Percentiles rank a stretch among this genome's conserved stretches.
phyloP scores from a whole-genome alignment of 2,329 filamentous ascomycete species.

The Dichotomopilus funicola region DNA sequence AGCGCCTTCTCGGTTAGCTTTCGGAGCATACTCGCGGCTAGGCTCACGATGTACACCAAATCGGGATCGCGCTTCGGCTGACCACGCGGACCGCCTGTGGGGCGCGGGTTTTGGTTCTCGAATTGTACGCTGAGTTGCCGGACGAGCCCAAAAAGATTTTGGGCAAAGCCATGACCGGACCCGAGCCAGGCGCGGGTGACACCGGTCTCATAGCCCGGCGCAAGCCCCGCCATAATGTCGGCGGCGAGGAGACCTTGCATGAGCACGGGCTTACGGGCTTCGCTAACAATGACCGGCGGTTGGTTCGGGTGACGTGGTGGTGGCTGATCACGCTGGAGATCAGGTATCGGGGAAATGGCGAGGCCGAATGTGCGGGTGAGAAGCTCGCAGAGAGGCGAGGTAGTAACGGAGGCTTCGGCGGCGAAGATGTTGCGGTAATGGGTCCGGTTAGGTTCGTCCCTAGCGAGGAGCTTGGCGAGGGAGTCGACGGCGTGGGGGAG shows the following conservation, averaged over 20 bases:
- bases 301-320: slow-evolving; percentile 47
- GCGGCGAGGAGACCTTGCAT: slow-evolving; percentile 90
- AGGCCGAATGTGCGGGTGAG: slow-evolving; percentile 82
- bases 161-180: slow-evolving; percentile 75
- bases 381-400: slow-evolving; percentile 64
- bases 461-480: slow-evolving; percentile 81
- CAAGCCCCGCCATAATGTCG: slow-evolving; percentile 75
- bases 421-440: slow-evolving; percentile 79
- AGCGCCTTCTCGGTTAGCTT: slow-evolving; percentile 61
- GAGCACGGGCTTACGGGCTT: slow-evolving; percentile 78
- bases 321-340: slow-evolving; percentile 44
- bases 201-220: slow-evolving; percentile 52
- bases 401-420: slow-evolving; percentile 52
- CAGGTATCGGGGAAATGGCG: slow-evolving; percentile 77
- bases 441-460: slow-evolving; percentile 86
- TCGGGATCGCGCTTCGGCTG: slow-evolving; percentile 42
- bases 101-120: slow-evolving; percentile 38
- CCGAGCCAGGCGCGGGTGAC: slow-evolving; percentile 76
- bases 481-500: slow-evolving; percentile 85
- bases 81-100: slow-evolving; percentile 14
- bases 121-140: slow-evolving; percentile 63
- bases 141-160: slow-evolving; percentile 69
- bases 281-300: slow-evolving; percentile 54
- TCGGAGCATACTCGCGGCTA: slow-evolving; percentile 62
- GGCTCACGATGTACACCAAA: slow-evolving; percentile 57